phyloP scores from a whole-genome alignment of 2,329 filamentous ascomycete species.

The Diaporthe citriasiana region DNA sequence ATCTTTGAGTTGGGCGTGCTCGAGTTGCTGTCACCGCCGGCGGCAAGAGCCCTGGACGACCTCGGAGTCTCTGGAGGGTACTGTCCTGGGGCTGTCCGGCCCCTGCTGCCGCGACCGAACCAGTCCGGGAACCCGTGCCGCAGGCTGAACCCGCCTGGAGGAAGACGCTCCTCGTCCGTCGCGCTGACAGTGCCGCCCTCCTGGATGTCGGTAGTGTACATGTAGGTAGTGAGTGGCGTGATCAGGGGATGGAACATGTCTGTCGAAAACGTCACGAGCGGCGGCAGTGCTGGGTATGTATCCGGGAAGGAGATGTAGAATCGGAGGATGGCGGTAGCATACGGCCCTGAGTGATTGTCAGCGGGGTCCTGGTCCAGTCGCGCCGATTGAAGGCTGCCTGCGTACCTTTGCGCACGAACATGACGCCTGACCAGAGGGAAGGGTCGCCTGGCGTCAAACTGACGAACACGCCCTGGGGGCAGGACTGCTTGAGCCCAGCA shows the following conservation, averaged over 20 bases:
- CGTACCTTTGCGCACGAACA: slow-evolving; percentile 90
- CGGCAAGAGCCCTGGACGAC: slow-evolving; percentile 42
- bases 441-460: slow-evolving; percentile 86
- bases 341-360: slow-evolving; percentile 75
- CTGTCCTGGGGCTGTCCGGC: slow-evolving; percentile 48
- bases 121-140: slow-evolving; percentile 91
- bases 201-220: slow-evolving; percentile 85
- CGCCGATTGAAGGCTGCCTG: slow-evolving; percentile 34
- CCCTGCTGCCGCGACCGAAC: slow-evolving; percentile 76
- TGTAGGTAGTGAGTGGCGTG: slow-evolving; percentile 93
- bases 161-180: slow-evolving; percentile 84
- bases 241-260: slow-evolving; percentile 97
- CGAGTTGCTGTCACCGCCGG: slow-evolving; percentile 44
- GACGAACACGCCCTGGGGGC: slow-evolving; percentile 89
- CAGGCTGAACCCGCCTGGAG: slow-evolving; percentile 91
- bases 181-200: slow-evolving; percentile 85
- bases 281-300: slow-evolving; percentile 83
- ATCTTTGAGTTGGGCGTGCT: slow-evolving; percentile 52
- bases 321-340: slow-evolving; percentile 86
- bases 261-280: slow-evolving; percentile 88
- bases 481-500: slow-evolving; percentile 83
- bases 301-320: slow-evolving; percentile 92
- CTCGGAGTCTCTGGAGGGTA: slow-evolving; percentile 45
- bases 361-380: slow-evolving; percentile 37
- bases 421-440: slow-evolving; percentile 87